Base-by-base conservation (phyloP, 2,329 filamentous ascomycete species). In the Talaromyces pinophilus region DNA sequence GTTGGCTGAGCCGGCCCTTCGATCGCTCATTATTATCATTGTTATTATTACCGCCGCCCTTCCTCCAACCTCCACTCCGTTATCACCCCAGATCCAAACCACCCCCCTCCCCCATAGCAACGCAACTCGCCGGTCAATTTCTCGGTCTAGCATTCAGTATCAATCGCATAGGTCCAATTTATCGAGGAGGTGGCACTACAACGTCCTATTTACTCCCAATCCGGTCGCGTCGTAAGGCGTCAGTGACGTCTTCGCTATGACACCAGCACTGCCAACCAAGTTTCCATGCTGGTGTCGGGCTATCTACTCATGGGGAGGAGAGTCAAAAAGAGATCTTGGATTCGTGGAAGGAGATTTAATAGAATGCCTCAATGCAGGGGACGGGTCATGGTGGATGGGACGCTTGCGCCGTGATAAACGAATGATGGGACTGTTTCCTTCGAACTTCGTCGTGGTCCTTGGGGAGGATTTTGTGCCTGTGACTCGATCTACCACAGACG, bases 341-440 rank as follows among this genome's bases (percentile, higher is more conserved):
- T 99, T 99, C 79, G 91, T 99, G 72, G 95, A 99, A 79, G 95
- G 95, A 70, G 95, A 99, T 80, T 81, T 99, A 71, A 99, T 99
- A 77, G 95, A 99, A 86, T 97, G 94, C 75, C 85, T 99, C 63
- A 99, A 99, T 78, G 95, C 95, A 22, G 95, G 95, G 69, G 95
- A 99, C 81, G 95, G 95, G 62, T 93, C 92, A 57, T 99, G 95
- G 95, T 99, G 95, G 95, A 97, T 93, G 81, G 95, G 95, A 59
- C 88, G 94, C 69, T 81, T 99, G 75, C 92, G 90, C 75, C 88
- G 95, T 72, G 95, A 99, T 80, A 90, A 91, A 78, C 88, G 93
- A 74, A 93, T 94, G 74, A 90, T 97, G 73, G 95, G 95, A 63
- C 84, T 95, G 22, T 99, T 99, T 75, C 95, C 95, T 0, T 97